A percentile compares a stretch with the other conserved stretches of the same genome.
Conservation (phyloP, 495 filamentous ascomycete species). For the Annulohypoxylon stygium region DNA sequence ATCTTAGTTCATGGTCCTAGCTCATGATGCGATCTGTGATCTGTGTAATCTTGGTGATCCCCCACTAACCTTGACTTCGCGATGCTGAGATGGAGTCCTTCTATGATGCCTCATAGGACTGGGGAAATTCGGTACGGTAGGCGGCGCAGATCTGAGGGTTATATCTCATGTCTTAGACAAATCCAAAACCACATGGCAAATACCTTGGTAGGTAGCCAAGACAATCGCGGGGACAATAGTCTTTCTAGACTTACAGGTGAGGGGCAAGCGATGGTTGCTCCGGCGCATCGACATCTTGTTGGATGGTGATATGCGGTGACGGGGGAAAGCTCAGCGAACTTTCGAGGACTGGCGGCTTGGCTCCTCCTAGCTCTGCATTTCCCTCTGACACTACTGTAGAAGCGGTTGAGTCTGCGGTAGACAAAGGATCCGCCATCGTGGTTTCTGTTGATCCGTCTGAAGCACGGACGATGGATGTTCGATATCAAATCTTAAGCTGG, state of each 20-base stretch:
- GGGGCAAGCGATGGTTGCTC: conserved; percentile 40
- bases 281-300: conserved; percentile 48
- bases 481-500: conserved; percentile 17
- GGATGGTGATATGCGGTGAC: conserved; percentile 58
- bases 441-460: conserved; percentile 24
- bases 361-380: conserved; percentile 17
- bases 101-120: conserved; percentile 82
- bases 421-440: conserved; percentile 33
- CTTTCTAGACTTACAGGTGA: conserved; percentile 50
- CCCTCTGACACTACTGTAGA: conserved; percentile 18
- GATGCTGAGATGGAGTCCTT: conserved; percentile 76
- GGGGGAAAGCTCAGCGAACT: conserved; percentile 34
- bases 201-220: conserved; percentile 19
- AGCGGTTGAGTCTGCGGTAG: conserved; percentile 21
- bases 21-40: conserved; percentile 1
- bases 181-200: conserved; percentile 12
- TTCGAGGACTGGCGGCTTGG: conserved; percentile 22
- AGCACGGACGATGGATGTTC: not conserved
- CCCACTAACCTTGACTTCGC: conserved; percentile 74
- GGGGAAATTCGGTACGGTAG: conserved; percentile 59
- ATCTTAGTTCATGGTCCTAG: conserved; percentile 19
- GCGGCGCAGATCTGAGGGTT: conserved; percentile 55
- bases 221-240: conserved; percentile 29
- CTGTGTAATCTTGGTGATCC: not conserved
- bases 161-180: conserved; percentile 33